These are phyloP conservation scores for Psilocybe subaeruginosa DNA, from an alignment of 768 basidiomycete genomes.

Conservation along the genomic window DNA sequence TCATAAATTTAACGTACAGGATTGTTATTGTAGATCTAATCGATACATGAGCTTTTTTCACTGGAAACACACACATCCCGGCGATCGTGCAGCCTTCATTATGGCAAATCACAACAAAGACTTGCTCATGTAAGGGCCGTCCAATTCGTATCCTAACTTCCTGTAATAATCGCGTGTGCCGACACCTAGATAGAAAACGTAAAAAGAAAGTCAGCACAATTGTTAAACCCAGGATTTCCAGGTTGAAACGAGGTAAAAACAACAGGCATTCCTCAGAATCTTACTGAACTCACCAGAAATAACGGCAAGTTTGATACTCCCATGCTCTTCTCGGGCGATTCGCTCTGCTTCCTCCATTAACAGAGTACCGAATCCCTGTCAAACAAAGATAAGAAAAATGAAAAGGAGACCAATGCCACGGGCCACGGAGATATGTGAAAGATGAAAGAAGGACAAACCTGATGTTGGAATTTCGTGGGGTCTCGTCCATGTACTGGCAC, in stretches of 20 bases:
- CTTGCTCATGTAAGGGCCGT: conserved; percentile 99
- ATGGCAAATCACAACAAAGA: conserved; percentile 36
- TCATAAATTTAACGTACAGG: neutral
- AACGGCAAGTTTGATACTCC: conserved; percentile 93
- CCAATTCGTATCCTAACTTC: conserved; percentile 90
- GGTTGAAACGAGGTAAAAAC: neutral
- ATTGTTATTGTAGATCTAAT: neutral
- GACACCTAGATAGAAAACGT: conserved; percentile 57
- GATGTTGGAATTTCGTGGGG: conserved; percentile 98
- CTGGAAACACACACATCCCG: neutral
- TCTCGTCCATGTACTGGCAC: conserved; percentile 97
- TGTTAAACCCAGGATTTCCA: neutral
- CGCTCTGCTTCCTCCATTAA: conserved; percentile 99
- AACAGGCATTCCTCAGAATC: neutral
- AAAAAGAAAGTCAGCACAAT: neutral
- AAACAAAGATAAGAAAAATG: conserved; percentile 15
- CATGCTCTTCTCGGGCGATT: conserved; percentile 97
- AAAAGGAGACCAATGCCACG: neutral
- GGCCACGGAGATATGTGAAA: conserved; percentile 3
- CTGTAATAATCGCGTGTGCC: conserved; percentile 98
- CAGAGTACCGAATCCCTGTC: conserved; percentile 91
- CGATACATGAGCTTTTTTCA: conserved; percentile 1
- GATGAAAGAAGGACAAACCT: conserved; percentile 42
- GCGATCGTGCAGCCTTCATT: neutral
- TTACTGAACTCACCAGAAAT: conserved; percentile 75